Conservation (phyloP, 2,329 filamentous ascomycete species). For the Anthostomella pinea region DNA sequence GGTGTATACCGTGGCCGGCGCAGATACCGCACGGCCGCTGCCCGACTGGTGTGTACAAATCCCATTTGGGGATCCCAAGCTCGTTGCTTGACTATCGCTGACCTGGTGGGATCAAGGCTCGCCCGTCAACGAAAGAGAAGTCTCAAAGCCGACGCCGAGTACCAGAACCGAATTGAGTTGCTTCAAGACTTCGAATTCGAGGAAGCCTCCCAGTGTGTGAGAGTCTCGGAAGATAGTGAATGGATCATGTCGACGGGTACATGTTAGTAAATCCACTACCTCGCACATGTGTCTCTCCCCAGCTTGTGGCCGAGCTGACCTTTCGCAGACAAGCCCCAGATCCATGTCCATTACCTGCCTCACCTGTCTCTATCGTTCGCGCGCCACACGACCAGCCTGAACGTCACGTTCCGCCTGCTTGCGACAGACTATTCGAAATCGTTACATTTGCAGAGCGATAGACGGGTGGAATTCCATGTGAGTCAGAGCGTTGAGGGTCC, state of each 20-base stretch:
- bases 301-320: slow-evolving; percentile 1
- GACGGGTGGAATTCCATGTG: slow-evolving; percentile 82
- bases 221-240: slow-evolving; percentile 86
- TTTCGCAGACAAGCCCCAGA: slow-evolving; percentile 60
- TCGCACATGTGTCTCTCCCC: background rate
- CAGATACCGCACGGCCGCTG: slow-evolving; percentile 79
- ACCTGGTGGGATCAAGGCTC: slow-evolving; percentile 42
- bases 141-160: slow-evolving; percentile 88
- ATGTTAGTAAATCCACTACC: slow-evolving; percentile 36
- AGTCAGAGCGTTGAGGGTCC: slow-evolving; percentile 16
- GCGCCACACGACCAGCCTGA: slow-evolving; percentile 86
- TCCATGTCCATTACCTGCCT: slow-evolving; percentile 92
- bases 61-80: no score
- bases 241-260: slow-evolving; percentile 95
- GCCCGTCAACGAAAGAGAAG: slow-evolving; percentile 84
- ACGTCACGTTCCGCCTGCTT: slow-evolving; percentile 85
- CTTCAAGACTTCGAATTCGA: slow-evolving; percentile 98
- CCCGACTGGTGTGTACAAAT: slow-evolving; percentile 70
- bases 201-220: slow-evolving; percentile 86
- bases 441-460: slow-evolving; percentile 87
- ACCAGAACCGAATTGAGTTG: slow-evolving; percentile 88
- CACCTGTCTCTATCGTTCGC: slow-evolving; percentile 92
- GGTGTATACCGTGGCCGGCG: slow-evolving; percentile 93
- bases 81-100: slow-evolving; percentile 1
- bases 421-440: slow-evolving; percentile 93